A percentile compares a stretch with the other conserved stretches of the same genome.
These are phyloP conservation scores for Eutrema yunnanense DNA, from an alignment of 345 rosid species.

Conservation along the genomic window DNA sequence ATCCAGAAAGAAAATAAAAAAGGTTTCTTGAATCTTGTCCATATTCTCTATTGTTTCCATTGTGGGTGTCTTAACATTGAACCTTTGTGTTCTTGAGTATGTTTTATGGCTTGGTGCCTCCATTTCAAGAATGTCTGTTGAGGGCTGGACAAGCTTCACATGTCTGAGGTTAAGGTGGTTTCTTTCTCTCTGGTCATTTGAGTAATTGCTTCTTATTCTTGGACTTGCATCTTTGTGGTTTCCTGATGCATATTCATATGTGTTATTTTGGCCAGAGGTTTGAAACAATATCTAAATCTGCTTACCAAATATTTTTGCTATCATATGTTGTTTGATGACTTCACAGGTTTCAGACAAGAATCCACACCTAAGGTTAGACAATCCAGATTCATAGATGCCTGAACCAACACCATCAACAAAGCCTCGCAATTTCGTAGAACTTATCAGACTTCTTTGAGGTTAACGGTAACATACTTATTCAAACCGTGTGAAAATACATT, in stretches of 20 bases:
- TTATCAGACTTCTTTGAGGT: too few species aligned
- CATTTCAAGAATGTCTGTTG: background rate
- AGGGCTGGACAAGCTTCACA: background rate
- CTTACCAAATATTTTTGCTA: background rate
- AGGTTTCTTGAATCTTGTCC: background rate
- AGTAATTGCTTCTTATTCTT: background rate
- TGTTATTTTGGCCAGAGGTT: background rate
- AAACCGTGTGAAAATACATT: background rate
- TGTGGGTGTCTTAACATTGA: background rate
- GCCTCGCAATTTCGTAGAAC: too few species aligned
- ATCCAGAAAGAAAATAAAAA: background rate
- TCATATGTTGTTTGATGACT: background rate
- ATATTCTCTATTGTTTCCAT: background rate
- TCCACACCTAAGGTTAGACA: too few species aligned
- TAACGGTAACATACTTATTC: conserved; percentile 2
- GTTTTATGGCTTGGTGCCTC: background rate
- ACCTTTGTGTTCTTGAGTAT: background rate
- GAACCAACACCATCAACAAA: too few species aligned
- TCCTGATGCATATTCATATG: background rate
- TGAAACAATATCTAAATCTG: background rate
- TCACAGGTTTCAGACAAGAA: background rate
- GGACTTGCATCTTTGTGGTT: background rate
- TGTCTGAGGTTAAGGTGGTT: background rate
- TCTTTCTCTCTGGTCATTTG: too few species aligned
- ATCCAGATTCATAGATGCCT: too few species aligned